Evolutionary conservation across 2,329 filamentous ascomycete species (phyloP).

Genomic region (Fusarium longipes): DNA sequence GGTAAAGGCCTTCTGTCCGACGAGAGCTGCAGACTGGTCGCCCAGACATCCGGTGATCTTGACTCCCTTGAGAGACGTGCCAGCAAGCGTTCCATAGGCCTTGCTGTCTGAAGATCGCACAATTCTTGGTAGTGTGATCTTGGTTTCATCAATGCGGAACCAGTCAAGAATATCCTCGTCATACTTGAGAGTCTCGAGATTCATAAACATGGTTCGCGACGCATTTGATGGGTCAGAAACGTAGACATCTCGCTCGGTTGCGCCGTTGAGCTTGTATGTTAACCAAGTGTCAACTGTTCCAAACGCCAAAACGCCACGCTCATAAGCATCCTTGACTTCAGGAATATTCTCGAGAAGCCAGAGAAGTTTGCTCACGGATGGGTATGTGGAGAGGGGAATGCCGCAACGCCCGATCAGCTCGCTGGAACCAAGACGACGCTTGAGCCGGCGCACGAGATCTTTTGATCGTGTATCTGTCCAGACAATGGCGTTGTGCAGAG

Average conservation of each 20-base stretch:
- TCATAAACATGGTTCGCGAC: constrained; percentile 88
- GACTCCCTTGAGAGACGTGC: constrained; percentile 72
- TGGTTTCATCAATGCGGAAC: constrained; percentile 76
- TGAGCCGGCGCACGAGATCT: constrained; percentile 77
- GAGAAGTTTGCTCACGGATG: constrained; percentile 80
- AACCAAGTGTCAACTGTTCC: constrained; percentile 87
- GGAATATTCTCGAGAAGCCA: constrained; percentile 79
- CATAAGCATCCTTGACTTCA: constrained; percentile 75
- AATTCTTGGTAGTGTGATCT: constrained; percentile 80
- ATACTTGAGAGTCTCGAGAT: constrained; percentile 79
- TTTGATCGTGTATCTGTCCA: constrained; percentile 87
- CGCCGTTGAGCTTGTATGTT: constrained; percentile 81
- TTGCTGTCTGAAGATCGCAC: constrained; percentile 77
- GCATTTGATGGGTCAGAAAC: constrained; percentile 86
- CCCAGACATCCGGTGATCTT: constrained; percentile 82
- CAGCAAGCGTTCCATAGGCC: constrained; percentile 73
- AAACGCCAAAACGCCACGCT: constrained; percentile 77
- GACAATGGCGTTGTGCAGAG: constrained; percentile 83
- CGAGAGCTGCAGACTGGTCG: constrained; percentile 83
- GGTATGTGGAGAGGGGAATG: constrained; percentile 83
- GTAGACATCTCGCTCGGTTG: constrained; percentile 70
- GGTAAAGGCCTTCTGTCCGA: constrained; percentile 81
- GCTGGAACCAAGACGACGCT: constrained; percentile 72
- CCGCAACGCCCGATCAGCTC: constrained; percentile 76
- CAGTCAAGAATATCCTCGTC: constrained; percentile 78